Percentiles rank a stretch among this genome's conserved stretches.
Evolutionary conservation across 306 rosid genomes (phyloP).

Genomic region (Adenanthera pavonina): DNA sequence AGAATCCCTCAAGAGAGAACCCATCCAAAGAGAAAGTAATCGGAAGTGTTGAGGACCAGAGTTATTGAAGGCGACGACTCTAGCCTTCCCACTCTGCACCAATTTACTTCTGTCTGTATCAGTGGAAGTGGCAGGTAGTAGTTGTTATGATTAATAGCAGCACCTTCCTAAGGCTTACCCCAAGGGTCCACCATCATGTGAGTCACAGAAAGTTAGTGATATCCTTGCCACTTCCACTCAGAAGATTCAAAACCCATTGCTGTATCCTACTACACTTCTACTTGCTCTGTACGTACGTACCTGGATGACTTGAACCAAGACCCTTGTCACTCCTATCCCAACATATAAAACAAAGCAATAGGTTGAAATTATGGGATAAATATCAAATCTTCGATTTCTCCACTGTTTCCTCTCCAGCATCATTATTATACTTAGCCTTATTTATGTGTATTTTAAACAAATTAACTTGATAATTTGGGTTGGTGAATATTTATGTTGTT

Average conservation of each 20-base stretch:
- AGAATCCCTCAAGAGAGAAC: slow-evolving; percentile 28
- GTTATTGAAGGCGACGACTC: slow-evolving; percentile 27
- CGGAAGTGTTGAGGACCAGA: neutral
- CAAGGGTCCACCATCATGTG: slow-evolving; percentile 36
- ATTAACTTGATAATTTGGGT: neutral
- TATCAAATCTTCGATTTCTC: neutral
- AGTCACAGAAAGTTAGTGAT: slow-evolving; percentile 32
- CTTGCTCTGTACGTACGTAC: neutral
- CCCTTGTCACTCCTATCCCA: slow-evolving; percentile 19
- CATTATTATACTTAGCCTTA: neutral
- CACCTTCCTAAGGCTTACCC: neutral
- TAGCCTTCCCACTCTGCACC: slow-evolving; percentile 39
- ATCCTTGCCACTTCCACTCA: slow-evolving; percentile 13
- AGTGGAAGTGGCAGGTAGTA: slow-evolving; percentile 35
- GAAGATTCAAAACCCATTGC: slow-evolving; percentile 13
- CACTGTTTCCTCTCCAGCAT: neutral
- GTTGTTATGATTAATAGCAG: slow-evolving; percentile 43
- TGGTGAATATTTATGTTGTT: neutral
- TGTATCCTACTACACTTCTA: neutral
- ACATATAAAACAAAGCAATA: slow-evolving; percentile 22
- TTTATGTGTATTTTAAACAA: neutral
- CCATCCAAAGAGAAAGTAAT: slow-evolving; percentile 18
- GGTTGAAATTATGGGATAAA: slow-evolving; percentile 20
- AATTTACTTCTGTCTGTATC: slow-evolving; percentile 41
- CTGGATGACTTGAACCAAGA: slow-evolving; percentile 1